Evolutionary conservation across 2,329 filamentous ascomycete species (phyloP).

Genomic region (Aspergillus sp.): DNA sequence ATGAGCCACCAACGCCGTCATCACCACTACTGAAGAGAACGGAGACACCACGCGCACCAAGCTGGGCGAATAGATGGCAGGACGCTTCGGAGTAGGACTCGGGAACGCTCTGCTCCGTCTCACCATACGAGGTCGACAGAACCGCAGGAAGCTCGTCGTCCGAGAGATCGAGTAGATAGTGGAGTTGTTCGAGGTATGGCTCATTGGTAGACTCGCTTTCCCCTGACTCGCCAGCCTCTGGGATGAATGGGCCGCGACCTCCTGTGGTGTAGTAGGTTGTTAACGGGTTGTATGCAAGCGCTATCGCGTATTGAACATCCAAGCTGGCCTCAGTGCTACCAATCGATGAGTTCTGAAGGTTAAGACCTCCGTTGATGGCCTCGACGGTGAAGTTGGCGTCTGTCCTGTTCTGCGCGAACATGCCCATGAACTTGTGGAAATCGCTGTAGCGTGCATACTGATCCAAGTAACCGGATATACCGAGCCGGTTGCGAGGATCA

Average conservation of each 20-base stretch:
- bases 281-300: slow-evolving; percentile 55
- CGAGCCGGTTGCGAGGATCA: slow-evolving; percentile 40
- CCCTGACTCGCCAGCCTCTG: slow-evolving; percentile 47
- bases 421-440: slow-evolving; percentile 55
- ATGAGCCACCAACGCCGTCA: slow-evolving; percentile 56
- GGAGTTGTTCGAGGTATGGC: slow-evolving; percentile 65
- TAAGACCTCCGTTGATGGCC: slow-evolving; percentile 57
- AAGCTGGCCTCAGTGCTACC: slow-evolving; percentile 61
- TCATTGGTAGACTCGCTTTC: slow-evolving; percentile 56
- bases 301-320: slow-evolving; percentile 62
- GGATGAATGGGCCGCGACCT: slow-evolving; percentile 53
- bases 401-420: slow-evolving; percentile 53
- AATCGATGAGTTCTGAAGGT: slow-evolving; percentile 45
- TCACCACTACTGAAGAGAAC: slow-evolving; percentile 68
- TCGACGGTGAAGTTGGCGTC: slow-evolving; percentile 58
- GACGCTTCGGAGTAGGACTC: slow-evolving; percentile 59
- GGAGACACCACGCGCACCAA: slow-evolving; percentile 65
- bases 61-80: slow-evolving; percentile 63
- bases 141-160: slow-evolving; percentile 60
- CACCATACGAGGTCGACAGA: slow-evolving; percentile 69
- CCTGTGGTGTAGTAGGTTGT: slow-evolving; percentile 61
- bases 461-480: slow-evolving; percentile 51
- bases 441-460: slow-evolving; percentile 56
- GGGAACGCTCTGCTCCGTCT: slow-evolving; percentile 64
- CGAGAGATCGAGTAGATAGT: slow-evolving; percentile 57